Base-by-base conservation (phyloP, 148 eudicot genomes). In the Rhododendron ferrugineum region DNA sequence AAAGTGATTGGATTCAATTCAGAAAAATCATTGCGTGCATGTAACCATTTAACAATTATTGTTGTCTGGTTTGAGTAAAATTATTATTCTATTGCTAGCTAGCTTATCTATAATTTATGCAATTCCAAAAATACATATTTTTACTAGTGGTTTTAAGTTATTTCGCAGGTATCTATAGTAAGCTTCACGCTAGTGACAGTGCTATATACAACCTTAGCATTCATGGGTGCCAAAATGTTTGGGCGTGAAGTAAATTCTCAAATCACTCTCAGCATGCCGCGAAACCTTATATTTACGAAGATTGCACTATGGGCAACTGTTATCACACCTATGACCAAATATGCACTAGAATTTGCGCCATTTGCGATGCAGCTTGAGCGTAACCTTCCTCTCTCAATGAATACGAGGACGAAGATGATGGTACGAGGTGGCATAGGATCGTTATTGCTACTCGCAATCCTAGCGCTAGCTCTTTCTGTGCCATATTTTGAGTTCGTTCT, bases 191-290 rank as follows among this genome's bases (percentile, higher is more conserved):
- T 86, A 73, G 95, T 91, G 68, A 91, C 94, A 81, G 20, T 84
- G 42, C 87, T 91, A 16, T 95, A 95, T 89, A 89, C 91, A 81
- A 22, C 90, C 80, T 84, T 93, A 78, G 95, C 92, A 6, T 93
- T 95, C 91, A 85, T 90, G 93, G 98, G 98, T 11, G 96, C 94
- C 62, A 92, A 92, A 85, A 80, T 92, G 82, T 93, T 90, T 49
- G 98, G 98, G 4, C 87, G 93, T 9, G 85, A 88, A 64, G 93
- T 95, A 36, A 90, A 81, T 28, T 81, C 98, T 4, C 96, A 95
- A 82, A 88, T 95, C 80, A 95, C 98, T 42, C 96, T 95, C 60
- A 95, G 96, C 90, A 91, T 95, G 95, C 98, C 98, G 54, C 89
- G 72, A 26, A 82, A 89, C 47, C 89, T 85, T 50, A 49, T 90